Evolutionary conservation across 371 early-diverging fungal species (phyloP), one percentile per base, ranked within the genome.

Genomic region (Mucor indicus): DNA sequence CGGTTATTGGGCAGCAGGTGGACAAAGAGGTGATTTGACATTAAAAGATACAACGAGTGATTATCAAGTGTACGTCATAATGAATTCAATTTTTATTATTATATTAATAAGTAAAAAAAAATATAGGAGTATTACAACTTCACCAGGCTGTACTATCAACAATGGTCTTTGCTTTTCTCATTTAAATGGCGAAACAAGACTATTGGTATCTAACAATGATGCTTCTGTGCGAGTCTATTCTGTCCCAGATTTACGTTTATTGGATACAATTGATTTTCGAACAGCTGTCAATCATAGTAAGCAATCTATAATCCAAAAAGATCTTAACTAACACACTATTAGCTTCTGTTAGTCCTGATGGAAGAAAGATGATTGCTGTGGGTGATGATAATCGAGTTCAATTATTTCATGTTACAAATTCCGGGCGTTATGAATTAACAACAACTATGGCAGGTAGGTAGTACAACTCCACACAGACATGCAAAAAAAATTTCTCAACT

Each of bases 201-300:
- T 95, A 15, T 56, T 94, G 39, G 86, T 95, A 8, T 88, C 93
- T 62, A 98, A 93, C 67, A 98, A 98, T 60, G 98, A 98, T 60
- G 83, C 90, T 52, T 91, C 90, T 16, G 87, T 98, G 62, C 92
- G 92, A 62, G 81, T 94, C 12, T 90, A 81, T 55, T 76, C 87
- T 1, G 65, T 93, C 12, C 91, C 92, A 1, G 77, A 70, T 31
- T 67, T 93, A 29, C 74, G 83, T 19, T 67, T 84, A 7, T 53
- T 91, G 13, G 71, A 86, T 6, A 85, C 73, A 6, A 64, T 96
- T n/a, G 60, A 77, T n/a, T 75, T 91, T 12, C 88, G 86, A 3
- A 88, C 89, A 2, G 87, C 93, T 20, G 90, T 95, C 29, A 92
- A 92, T 69, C 84, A 89, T 47, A 75, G 85, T 85, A 77, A 51